A percentile compares a stretch with the other conserved stretches of the same genome.
These are phyloP conservation scores for Saccharum spontaneum DNA, from an alignment of 176 grass and related monocot species.

Conservation along the genomic window DNA sequence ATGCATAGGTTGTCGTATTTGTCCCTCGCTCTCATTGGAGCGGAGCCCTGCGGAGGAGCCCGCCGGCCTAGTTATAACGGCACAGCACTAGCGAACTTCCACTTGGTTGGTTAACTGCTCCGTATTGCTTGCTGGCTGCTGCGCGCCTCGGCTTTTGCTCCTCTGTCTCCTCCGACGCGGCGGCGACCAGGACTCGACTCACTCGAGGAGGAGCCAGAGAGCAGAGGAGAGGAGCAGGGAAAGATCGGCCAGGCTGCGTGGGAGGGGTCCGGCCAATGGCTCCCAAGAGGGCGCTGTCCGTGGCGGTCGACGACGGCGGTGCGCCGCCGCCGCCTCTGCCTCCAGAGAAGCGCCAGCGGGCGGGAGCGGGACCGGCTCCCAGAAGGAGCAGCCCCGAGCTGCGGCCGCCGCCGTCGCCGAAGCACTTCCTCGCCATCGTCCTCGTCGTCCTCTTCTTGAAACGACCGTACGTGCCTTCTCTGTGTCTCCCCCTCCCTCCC, in stretches of 20 bases:
- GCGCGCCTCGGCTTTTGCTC: too few relatives aligned
- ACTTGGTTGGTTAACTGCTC: too few relatives aligned
- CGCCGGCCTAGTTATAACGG: too few relatives aligned
- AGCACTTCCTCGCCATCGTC: background rate
- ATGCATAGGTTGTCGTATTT: too few relatives aligned
- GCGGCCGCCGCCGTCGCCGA: background rate
- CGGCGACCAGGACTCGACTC: too few relatives aligned
- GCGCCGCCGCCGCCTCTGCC: background rate
- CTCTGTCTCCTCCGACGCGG: too few relatives aligned
- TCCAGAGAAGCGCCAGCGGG: background rate
- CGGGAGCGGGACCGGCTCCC: background rate
- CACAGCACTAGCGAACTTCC: too few relatives aligned
- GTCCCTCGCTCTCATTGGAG: too few relatives aligned
- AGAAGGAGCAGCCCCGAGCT: background rate
- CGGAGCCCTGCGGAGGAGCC: too few relatives aligned
- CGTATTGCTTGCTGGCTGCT: too few relatives aligned
- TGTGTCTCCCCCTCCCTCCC: background rate
- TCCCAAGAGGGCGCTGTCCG: background rate
- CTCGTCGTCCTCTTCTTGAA: slow-evolving; percentile 7
- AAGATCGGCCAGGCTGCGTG: background rate
- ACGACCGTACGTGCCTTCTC: background rate
- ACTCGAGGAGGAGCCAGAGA: too few relatives aligned
- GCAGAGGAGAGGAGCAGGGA: too few relatives aligned
- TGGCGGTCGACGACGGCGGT: background rate
- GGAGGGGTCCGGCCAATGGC: background rate